Evolutionary conservation across 2,329 filamentous ascomycete genomes (phyloP).

Genomic region (Diaporthe sp.): DNA sequence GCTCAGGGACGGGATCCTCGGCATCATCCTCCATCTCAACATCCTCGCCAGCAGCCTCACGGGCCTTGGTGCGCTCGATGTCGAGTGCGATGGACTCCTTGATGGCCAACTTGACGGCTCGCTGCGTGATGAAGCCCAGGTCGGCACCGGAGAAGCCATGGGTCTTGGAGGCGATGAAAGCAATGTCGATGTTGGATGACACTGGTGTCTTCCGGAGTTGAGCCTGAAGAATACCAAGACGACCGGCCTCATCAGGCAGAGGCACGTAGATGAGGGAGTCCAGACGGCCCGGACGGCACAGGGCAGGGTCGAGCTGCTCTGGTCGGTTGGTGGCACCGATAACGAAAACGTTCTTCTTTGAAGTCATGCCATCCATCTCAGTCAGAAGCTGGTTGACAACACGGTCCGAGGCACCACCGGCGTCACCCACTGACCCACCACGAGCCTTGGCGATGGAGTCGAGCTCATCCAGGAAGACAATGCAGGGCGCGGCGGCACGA

Average conservation of each 20-base stretch:
- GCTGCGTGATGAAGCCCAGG: slow-evolving; percentile 98
- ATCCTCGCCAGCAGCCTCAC: slow-evolving; percentile 86
- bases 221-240: slow-evolving; percentile 90
- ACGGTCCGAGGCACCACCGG: slow-evolving; percentile 98
- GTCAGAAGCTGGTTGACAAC: slow-evolving; percentile 99
- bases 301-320: slow-evolving; percentile 96
- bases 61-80: slow-evolving; percentile 91
- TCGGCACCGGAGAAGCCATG: slow-evolving; percentile 99
- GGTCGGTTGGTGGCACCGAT: slow-evolving; percentile 99
- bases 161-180: slow-evolving; percentile 95
- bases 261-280: slow-evolving; percentile 99
- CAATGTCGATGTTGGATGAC: slow-evolving; percentile 85
- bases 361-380: slow-evolving; percentile 95
- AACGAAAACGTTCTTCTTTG: slow-evolving; percentile 99
- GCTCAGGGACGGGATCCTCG: slow-evolving; percentile 95
- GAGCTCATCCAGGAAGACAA: slow-evolving; percentile 98
- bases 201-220: slow-evolving; percentile 99
- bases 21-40: slow-evolving; percentile 84
- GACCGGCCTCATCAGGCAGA: slow-evolving; percentile 91
- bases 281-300: slow-evolving; percentile 98
- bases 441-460: slow-evolving; percentile 99
- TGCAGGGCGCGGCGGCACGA: slow-evolving; percentile 95
- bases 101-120: slow-evolving; percentile 98
- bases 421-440: slow-evolving; percentile 96
- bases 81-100: slow-evolving; percentile 93